These are phyloP conservation scores for Eutrema japonicum DNA, from an alignment of 345 rosid genomes.

Conservation along the genomic window DNA sequence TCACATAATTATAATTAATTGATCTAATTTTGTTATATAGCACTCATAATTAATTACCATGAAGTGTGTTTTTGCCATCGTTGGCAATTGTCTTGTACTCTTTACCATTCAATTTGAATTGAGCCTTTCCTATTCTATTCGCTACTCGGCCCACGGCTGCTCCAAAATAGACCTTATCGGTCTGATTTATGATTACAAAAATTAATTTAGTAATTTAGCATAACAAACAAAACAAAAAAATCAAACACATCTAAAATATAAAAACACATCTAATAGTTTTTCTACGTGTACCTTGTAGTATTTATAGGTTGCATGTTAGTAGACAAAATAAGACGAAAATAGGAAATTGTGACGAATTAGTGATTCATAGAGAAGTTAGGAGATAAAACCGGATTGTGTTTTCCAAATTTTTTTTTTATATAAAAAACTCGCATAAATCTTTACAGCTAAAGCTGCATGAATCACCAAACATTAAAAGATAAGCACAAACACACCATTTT, in stretches of 20 bases:
- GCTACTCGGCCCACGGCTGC: slow-evolving; percentile 86
- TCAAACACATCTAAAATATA: background rate
- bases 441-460: slow-evolving; percentile 31
- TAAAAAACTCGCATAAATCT: background rate
- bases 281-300: slow-evolving; percentile 56
- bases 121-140: slow-evolving; percentile 74
- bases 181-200: slow-evolving; percentile 48
- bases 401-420: background rate
- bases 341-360: slow-evolving; percentile 28
- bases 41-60: slow-evolving; percentile 54
- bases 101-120: slow-evolving; percentile 67
- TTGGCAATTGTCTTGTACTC: slow-evolving; percentile 67
- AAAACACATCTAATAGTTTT: background rate
- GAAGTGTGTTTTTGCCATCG: slow-evolving; percentile 83
- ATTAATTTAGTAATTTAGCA: background rate
- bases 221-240: background rate
- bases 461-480: slow-evolving; percentile 26
- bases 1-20: background rate
- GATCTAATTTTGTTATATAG: slow-evolving; percentile 15
- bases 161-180: slow-evolving; percentile 64
- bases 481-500: slow-evolving; percentile 5
- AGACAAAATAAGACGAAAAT: slow-evolving; percentile 33
- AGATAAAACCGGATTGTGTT: slow-evolving; percentile 36
- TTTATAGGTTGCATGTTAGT: slow-evolving; percentile 32
- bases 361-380: slow-evolving; percentile 38